phyloP scores from a whole-genome alignment of 176 grass and related monocot genomes.

The Carex parvula region DNA sequence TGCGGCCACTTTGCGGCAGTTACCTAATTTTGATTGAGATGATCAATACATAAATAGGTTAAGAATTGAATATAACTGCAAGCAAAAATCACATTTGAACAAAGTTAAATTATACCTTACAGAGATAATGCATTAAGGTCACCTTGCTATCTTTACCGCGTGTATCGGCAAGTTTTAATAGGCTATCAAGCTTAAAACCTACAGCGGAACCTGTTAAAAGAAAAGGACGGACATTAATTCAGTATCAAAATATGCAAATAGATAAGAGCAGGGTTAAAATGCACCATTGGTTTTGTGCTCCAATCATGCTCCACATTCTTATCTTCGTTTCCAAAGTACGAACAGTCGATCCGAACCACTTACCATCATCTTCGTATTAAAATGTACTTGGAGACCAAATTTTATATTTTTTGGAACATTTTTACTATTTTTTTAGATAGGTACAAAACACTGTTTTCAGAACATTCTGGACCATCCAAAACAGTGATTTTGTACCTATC shows the following conservation, averaged over 20 bases:
- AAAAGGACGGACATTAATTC: constrained; percentile 20
- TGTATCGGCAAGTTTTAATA: constrained; percentile 86
- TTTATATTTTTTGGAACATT: no score
- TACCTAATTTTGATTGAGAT: constrained; percentile 46
- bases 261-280: not conserved
- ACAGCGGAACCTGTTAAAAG: constrained; percentile 64
- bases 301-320: no score
- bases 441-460: no score
- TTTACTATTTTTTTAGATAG: no score
- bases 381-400: no score
- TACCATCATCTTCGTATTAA: no score
- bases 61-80: not conserved
- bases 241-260: not conserved
- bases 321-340: no score
- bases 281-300: no score
- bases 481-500: no score
- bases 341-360: no score
- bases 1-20: constrained; percentile 70
- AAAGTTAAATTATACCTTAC: constrained; percentile 52
- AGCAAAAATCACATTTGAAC: not conserved
- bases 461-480: no score
- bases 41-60: not conserved
- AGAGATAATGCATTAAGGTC: constrained; percentile 90
- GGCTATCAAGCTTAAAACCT: constrained; percentile 76
- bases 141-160: constrained; percentile 73